phyloP scores from a whole-genome alignment of 1,139 yeast species.

The Taphrina sp. region DNA sequence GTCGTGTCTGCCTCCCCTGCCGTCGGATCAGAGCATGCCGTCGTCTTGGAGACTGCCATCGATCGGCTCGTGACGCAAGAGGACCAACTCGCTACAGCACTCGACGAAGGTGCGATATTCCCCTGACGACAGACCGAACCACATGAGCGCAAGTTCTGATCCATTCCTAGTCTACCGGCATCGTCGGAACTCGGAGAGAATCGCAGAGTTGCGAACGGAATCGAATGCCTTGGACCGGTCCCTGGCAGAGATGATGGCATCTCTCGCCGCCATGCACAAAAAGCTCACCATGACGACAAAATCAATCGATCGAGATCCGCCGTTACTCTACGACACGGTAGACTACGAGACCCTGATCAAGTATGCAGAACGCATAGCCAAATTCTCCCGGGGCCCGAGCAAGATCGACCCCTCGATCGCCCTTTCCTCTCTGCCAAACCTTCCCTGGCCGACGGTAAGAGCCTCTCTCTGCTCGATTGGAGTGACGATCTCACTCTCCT shows the following conservation, averaged over 20 bases:
- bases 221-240: background rate
- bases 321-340: constrained; percentile 12
- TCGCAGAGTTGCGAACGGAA: constrained; percentile 1
- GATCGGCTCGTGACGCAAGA: constrained; percentile 3
- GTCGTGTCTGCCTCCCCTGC: constrained; percentile 1
- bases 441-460: constrained; percentile 19
- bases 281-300: background rate
- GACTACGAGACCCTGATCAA: constrained; percentile 1
- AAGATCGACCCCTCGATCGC: background rate
- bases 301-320: background rate
- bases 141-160: too few species aligned
- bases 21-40: background rate
- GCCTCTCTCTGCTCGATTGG: background rate
- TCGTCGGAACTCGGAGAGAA: background rate
- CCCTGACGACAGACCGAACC: too few species aligned
- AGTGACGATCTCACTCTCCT: too few species aligned
- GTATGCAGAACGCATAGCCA: constrained; percentile 23
- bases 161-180: constrained; percentile 16
- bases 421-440: background rate
- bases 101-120: constrained; percentile 16
- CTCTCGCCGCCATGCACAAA: constrained; percentile 4
- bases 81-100: background rate
- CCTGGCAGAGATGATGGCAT: constrained; percentile 3
- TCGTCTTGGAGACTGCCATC: constrained; percentile 4
- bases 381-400: too few species aligned